Base-by-base conservation (phyloP, 805 yeast genomes). In the Metschnikowia lachancei region DNA sequence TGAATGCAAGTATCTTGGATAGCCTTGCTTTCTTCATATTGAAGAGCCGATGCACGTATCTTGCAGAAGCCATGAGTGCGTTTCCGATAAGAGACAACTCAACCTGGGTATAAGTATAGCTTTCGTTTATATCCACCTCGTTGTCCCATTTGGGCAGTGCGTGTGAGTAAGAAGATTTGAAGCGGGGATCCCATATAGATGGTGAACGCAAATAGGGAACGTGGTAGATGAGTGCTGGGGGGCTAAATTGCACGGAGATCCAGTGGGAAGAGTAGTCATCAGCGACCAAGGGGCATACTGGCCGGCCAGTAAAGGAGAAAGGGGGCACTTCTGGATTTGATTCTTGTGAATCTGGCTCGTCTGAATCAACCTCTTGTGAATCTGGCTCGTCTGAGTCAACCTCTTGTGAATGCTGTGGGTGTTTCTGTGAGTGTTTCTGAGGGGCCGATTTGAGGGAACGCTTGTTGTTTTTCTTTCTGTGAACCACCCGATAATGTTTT, bases 171-270 rank as follows among this genome's bases (percentile, higher is more conserved):
- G 63, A 64, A 28, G 59, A 58, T 6, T 67, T 52, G 52, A 72
- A 73, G 18, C 78, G 51, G 4, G 63, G 43, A 43, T 74, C 66
- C 34, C 64, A 52, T 2, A 65, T 58, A 19, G 71, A 64, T 0
- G 85, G 78, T 0, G 90, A 77, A 28, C 74, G 70, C 31, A 83
- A 54, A 50, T 77, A 80, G 0, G 91, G 91, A 8, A 83, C 72
- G 37, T 77, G 67, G 56, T 80, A 73, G 41, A 70, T 57, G 2
- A 72, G 46, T 1, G 60, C 52, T 54, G 45, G 55, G 50, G 42
- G 57, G 45, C 38, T 55, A 46, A 31, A 48, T 43, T 14, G 50
- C 50, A 11, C 58, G 43, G 5, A 72, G 68, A 76, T 57, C 80
- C 81, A 77, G 45, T 75, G 74, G 3, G 60, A 63, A 0, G 75